These are phyloP conservation scores for Furcasterigmium sp. DNA, from an alignment of 2,329 filamentous ascomycete genomes.

Conservation along the genomic window DNA sequence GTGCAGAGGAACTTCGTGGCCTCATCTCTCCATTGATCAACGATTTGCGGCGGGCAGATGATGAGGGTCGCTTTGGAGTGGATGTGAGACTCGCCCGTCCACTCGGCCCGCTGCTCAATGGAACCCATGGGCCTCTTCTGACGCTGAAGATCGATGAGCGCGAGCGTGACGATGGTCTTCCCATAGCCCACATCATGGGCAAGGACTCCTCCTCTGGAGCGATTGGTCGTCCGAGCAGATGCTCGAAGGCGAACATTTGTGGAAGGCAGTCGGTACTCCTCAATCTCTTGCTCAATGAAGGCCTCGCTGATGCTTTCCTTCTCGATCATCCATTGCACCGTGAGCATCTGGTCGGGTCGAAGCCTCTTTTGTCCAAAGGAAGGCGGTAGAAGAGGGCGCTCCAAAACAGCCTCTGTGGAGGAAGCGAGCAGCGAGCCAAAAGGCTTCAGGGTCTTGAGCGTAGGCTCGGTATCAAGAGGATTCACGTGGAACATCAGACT, in stretches of 20 bases:
- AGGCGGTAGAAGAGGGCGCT: slow-evolving; percentile 4
- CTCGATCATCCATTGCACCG: slow-evolving; percentile 19
- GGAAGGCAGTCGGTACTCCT: slow-evolving; percentile 26
- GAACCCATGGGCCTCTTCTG: slow-evolving; percentile 12
- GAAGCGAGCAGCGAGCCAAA: slow-evolving; percentile 21
- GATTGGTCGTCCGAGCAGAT: slow-evolving; percentile 18
- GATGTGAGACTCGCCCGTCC: slow-evolving; percentile 4
- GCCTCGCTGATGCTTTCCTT: slow-evolving; percentile 10
- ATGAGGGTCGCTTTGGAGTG: slow-evolving; percentile 30
- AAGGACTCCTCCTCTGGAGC: slow-evolving; percentile 29
- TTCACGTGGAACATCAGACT: slow-evolving; percentile 1
- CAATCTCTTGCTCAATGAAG: slow-evolving; percentile 31
- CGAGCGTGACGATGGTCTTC: slow-evolving; percentile 36
- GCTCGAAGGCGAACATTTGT: slow-evolving; percentile 27
- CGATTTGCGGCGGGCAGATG: slow-evolving; percentile 32
- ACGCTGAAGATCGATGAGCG: slow-evolving; percentile 24
- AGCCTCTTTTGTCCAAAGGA: slow-evolving; percentile 12
- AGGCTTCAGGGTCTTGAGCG: slow-evolving; percentile 10
- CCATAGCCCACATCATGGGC: slow-evolving; percentile 40
- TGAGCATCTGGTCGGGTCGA: slow-evolving; percentile 14
- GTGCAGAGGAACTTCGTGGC: slow-evolving; percentile 19
- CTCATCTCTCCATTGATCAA: slow-evolving; percentile 31
- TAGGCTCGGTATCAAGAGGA: slow-evolving; percentile 5
- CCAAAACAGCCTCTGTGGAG: no score
- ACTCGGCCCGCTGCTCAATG: slow-evolving; percentile 7